Percentiles rank a stretch among this genome's conserved stretches.
phyloP scores from a whole-genome alignment of 352 stramenopile genomes.

The Phytopythium mirpurense region DNA sequence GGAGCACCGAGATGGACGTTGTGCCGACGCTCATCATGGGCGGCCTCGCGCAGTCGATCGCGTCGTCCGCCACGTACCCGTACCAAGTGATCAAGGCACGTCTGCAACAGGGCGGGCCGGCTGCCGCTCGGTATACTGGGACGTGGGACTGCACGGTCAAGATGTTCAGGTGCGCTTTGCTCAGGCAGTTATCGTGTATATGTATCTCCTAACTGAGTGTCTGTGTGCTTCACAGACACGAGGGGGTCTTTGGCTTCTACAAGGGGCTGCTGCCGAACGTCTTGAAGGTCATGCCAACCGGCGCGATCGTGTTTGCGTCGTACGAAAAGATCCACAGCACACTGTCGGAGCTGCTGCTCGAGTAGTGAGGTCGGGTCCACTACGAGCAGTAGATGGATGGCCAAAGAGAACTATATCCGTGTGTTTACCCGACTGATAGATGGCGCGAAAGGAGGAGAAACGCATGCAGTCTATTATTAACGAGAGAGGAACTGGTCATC shows the following conservation, averaged over 20 bases:
- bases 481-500: too few relatives aligned
- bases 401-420: too few relatives aligned
- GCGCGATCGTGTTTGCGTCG: conserved; percentile 92
- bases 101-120: conserved; percentile 89
- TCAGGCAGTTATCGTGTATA: too few relatives aligned
- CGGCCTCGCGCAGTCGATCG: conserved; percentile 73
- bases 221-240: conserved; percentile 27
- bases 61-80: conserved; percentile 89
- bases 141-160: conserved; percentile 88
- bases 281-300: conserved; percentile 94
- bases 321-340: conserved; percentile 79
- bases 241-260: conserved; percentile 93
- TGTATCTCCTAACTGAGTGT: not conserved
- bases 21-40: conserved; percentile 74
- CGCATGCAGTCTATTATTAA: conserved; percentile 58
- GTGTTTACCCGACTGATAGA: too few relatives aligned
- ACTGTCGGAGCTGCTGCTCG: conserved; percentile 43
- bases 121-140: conserved; percentile 83
- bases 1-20: conserved; percentile 60
- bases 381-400: too few relatives aligned
- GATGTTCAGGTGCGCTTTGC: conserved; percentile 79
- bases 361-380: too few relatives aligned
- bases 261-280: conserved; percentile 95
- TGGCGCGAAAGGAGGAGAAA: conserved; percentile 17
- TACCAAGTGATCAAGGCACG: conserved; percentile 97